Percentiles rank a stretch among this genome's conserved stretches.
Evolutionary conservation across 2,329 filamentous ascomycete species (phyloP).

Genomic region (Colletotrichum tofieldiae): DNA sequence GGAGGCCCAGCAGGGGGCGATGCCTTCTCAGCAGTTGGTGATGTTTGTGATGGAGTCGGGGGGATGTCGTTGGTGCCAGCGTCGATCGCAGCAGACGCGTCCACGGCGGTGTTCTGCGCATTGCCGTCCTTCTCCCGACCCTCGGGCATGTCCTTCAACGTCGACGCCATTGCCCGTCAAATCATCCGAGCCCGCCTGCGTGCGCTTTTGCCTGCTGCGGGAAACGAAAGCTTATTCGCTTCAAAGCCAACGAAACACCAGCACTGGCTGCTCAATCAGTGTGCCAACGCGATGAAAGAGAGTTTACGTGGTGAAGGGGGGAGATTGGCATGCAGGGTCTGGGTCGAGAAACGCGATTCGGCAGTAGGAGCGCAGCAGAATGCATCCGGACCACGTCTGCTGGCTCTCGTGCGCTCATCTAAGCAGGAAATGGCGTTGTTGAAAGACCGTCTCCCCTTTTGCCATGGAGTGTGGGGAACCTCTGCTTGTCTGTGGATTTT

Average conservation of each 20-base stretch:
- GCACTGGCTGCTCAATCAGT: background rate
- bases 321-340: conserved; percentile 31
- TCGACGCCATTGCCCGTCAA: conserved; percentile 23
- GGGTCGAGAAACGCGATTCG: conserved; percentile 20
- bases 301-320: conserved; percentile 14
- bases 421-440: conserved; percentile 37
- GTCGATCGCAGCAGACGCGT: background rate
- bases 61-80: conserved; percentile 4
- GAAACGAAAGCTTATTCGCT: conserved; percentile 1
- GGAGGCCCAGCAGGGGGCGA: conserved; percentile 25
- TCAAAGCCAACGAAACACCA: background rate
- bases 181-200: background rate
- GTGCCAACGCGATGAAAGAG: background rate
- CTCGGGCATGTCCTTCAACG: conserved; percentile 7
- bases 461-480: conserved; percentile 21
- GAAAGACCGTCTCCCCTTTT: conserved; percentile 19
- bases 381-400: conserved; percentile 19
- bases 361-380: conserved; percentile 25
- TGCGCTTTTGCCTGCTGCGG: background rate
- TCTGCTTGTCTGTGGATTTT: background rate
- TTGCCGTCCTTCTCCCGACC: conserved; percentile 9
- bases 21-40: conserved; percentile 29
- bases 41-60: conserved; percentile 28
- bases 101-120: conserved; percentile 3
- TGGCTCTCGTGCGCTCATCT: conserved; percentile 19